Base-by-base conservation (phyloP, 768 basidiomycete genomes). In the Brasilioporus rufonigricans region DNA sequence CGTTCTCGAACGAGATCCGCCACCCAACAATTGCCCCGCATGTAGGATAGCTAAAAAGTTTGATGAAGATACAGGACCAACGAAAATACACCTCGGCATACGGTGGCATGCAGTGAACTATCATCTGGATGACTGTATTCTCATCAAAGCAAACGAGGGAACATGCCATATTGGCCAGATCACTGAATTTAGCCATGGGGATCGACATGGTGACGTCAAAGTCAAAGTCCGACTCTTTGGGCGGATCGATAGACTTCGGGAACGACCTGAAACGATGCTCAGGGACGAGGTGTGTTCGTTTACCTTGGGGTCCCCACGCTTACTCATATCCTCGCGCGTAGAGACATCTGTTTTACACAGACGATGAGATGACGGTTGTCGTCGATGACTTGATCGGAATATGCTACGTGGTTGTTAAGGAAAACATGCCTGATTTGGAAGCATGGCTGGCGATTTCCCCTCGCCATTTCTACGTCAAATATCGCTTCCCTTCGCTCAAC, bases 291-390 rank as follows among this genome's bases (percentile, higher is more conserved):
- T 86, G 26, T 23, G 38, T 19, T 33, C 47, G 3, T 16, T 38
- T 50, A 23, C 26, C 21, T 24, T 2, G 1, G 12, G 3, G 2
- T 16, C 33, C 23, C 19, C 12, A 32, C 27, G 3, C 6, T 48
- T 4, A 5, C 44, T 58, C 41, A 60, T 24, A 10, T 27, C 26
- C 26, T 23, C 50, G 53, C 19, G 16, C 51, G 3, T 40, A 90
- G 87, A 76, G 80, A 21, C 82, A 91, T 53, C 61, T 89, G 1
- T 88, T 81, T 58, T 62, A 82, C 19, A 89, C 86, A 1, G 68
- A 83, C 4, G 77, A 82, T 43, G 50, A 60, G n/a, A 65, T 45
- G 62, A 65, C 2, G 55, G 64, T 10, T 58, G 79, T 18, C 35
- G 64, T 31, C 64, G 76, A 32, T 52, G 65, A 76, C 11, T 65